Evolutionary conservation across 1,139 yeast genomes (phyloP), one percentile per base, ranked within the genome.

Genomic region (Diutina sp.): DNA sequence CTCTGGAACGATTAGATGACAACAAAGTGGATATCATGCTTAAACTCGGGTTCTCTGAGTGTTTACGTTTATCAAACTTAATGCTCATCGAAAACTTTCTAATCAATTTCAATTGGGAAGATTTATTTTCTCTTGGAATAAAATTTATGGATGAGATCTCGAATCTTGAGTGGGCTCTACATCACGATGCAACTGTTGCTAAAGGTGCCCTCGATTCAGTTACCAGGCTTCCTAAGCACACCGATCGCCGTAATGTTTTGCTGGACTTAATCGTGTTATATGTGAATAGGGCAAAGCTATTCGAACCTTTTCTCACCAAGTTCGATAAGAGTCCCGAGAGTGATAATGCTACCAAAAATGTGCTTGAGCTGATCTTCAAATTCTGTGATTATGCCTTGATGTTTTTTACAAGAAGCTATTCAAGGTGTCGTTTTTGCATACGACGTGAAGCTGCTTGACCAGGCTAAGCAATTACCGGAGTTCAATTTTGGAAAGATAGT

Each of bases 11-110:
- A 48, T 58, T 69, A 18, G 65, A 65, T 35, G 66, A 66, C 51
- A 64, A 66, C 30, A 64, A 63, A 51, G 70, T 72, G 2, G 70
- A 70, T 41, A 66, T 71, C 4, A 61, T 70, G 11, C 61, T 74
- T 56, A 79, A 77, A 58, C 71, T 75, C 55, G 83, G 82, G 0
- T 64, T 78, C 16, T 74, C 82, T 58, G 83, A 79, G 60, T 74
- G 80, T 59, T 70, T 79, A 16, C 68, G 82, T 55, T 65, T 72
- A 51, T 77, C 82, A 12, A 79, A 80, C 58, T 72, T 75, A 62
- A 75, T 78, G 73, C 67, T 79, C 58, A 79, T 79, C 59, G 84
- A 79, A 61, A 78, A 78, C 57, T 79, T 78, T 59, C 76, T 77
- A 74, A 70, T 73, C 50, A 74, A 77, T 55, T 74, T 79, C 57